These are phyloP conservation scores for Wickerhamomyces sp. DNA, from an alignment of 1,139 yeast species.

Conservation along the genomic window DNA sequence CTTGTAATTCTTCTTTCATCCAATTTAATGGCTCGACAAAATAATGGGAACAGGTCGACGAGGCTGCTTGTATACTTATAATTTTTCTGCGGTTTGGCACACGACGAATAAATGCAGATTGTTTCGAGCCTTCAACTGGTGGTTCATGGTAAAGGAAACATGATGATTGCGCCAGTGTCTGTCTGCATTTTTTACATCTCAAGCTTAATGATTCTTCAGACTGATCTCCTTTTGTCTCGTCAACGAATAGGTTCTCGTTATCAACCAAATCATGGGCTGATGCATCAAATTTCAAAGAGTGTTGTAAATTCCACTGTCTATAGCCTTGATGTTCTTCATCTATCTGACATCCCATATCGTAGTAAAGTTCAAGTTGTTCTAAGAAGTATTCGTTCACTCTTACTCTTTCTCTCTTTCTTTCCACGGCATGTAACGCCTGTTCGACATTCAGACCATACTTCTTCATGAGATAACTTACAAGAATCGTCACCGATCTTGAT, in stretches of 20 bases:
- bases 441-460: slow-evolving; percentile 52
- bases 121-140: slow-evolving; percentile 56
- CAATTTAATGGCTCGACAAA: slow-evolving; percentile 82
- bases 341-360: slow-evolving; percentile 39
- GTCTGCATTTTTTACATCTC: slow-evolving; percentile 69
- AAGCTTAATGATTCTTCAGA: slow-evolving; percentile 32
- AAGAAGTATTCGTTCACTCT: slow-evolving; percentile 77
- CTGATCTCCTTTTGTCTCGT: slow-evolving; percentile 18
- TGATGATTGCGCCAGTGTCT: slow-evolving; percentile 39
- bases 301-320: slow-evolving; percentile 45
- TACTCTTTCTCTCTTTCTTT: slow-evolving; percentile 48
- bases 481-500: slow-evolving; percentile 71
- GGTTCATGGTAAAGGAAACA: slow-evolving; percentile 55
- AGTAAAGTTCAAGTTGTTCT: slow-evolving; percentile 64
- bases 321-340: slow-evolving; percentile 36
- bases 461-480: slow-evolving; percentile 77
- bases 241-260: slow-evolving; percentile 26
- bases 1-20: slow-evolving; percentile 78
- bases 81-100: slow-evolving; percentile 58
- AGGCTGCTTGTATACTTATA: slow-evolving; percentile 48
- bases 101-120: slow-evolving; percentile 56
- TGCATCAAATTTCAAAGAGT: slow-evolving; percentile 31
- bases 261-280: slow-evolving; percentile 27
- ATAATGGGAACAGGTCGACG: slow-evolving; percentile 72
- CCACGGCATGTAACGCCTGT: slow-evolving; percentile 69